Conservation (phyloP, 176 grass and related monocot species). For the Metroxylon sagu region DNA sequence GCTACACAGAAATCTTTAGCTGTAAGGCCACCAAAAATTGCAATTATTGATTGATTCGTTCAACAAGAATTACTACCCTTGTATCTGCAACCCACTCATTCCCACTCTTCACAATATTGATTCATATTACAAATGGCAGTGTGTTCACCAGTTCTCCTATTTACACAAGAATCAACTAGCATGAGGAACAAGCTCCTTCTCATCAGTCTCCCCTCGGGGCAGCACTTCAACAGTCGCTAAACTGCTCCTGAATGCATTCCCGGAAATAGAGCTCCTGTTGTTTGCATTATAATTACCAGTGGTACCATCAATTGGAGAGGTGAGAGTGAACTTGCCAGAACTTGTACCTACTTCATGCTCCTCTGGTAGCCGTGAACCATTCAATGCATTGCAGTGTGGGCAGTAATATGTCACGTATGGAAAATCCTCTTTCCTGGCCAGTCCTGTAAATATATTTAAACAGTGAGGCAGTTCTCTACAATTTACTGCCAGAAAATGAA, state of each 20-base stretch:
- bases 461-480: too few species aligned
- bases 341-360: conserved; percentile 32
- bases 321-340: conserved; percentile 45
- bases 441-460: conserved; percentile 31
- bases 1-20: too few species aligned
- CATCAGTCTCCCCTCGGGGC: conserved; percentile 4
- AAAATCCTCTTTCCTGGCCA: conserved; percentile 88
- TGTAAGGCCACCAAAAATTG: too few species aligned
- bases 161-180: background rate
- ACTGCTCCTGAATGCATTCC: conserved; percentile 13
- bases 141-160: background rate
- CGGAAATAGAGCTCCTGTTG: conserved; percentile 21
- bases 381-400: conserved; percentile 75
- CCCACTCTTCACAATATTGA: too few species aligned
- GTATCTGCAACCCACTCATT: too few species aligned
- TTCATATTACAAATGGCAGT: too few species aligned
- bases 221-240: conserved; percentile 17
- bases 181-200: background rate
- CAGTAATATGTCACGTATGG: conserved; percentile 79
- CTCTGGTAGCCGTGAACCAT: conserved; percentile 38
- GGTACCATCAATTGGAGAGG: conserved; percentile 17
- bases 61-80: too few species aligned
- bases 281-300: conserved; percentile 14
- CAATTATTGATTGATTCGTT: too few species aligned
- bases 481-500: too few species aligned